Conservation (phyloP, 805 yeast genomes). For the Kazachstania psychrophila region DNA sequence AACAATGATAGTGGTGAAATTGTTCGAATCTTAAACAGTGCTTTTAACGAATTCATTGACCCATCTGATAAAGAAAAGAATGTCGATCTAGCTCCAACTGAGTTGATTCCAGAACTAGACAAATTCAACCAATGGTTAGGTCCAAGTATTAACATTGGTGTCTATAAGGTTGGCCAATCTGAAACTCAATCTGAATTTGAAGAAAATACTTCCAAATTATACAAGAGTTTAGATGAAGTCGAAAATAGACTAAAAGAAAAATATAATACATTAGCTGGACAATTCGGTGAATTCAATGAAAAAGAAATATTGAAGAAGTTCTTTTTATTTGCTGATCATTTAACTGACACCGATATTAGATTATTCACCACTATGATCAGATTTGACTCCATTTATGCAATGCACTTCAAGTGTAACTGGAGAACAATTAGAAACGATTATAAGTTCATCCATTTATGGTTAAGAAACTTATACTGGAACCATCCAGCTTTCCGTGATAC, state of each 20-base stretch:
- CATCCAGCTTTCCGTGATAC: conserved; percentile 63
- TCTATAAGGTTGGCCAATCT: conserved; percentile 85
- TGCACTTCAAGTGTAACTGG: conserved; percentile 88
- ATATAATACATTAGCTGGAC: conserved; percentile 23
- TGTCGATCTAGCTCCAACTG: conserved; percentile 49
- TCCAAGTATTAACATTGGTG: conserved; percentile 82
- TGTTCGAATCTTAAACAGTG: conserved; percentile 70
- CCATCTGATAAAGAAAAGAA: conserved; percentile 31
- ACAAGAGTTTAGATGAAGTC: conserved; percentile 58
- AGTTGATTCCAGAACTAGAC: conserved; percentile 50
- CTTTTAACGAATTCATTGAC: conserved; percentile 40
- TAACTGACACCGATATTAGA: conserved; percentile 87
- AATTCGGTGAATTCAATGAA: conserved; percentile 10
- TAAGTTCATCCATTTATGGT: conserved; percentile 72
- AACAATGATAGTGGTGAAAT: conserved; percentile 88
- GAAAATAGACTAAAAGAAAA: conserved; percentile 49
- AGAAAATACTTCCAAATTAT: conserved; percentile 51
- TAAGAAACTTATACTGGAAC: conserved; percentile 74
- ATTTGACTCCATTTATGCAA: conserved; percentile 86
- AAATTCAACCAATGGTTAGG: conserved; percentile 77
- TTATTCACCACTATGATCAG: conserved; percentile 79
- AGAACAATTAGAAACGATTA: conserved; percentile 68
- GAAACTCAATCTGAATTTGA: conserved; percentile 76
- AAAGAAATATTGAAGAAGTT: conserved; percentile 19
- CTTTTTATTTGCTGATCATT: conserved; percentile 49